Evolutionary conservation across 2,329 filamentous ascomycete species (phyloP), one percentile per base, ranked within the genome.

Genomic region (Fusarium devonianum): DNA sequence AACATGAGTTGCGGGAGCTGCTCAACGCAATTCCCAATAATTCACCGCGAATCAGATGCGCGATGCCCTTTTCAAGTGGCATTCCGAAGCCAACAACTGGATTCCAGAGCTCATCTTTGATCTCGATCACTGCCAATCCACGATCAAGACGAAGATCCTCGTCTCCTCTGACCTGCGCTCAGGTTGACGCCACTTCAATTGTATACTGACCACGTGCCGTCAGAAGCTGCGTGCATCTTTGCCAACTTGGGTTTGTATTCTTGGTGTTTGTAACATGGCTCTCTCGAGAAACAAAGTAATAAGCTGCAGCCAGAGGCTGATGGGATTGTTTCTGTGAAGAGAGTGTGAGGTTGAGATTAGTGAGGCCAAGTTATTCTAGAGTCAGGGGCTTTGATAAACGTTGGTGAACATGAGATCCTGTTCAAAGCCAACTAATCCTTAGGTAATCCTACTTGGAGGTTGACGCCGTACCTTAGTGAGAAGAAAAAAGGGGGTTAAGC

Each of bases 1-100:
- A 49, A 6, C 29, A 55, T 1, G 42, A 58, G 21, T 21, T 62
- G 4, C 32, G 47, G 3, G 43, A 44, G 29, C 46, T 55, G 9
- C 39, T 58, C 5, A 25, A 58, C 7, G 42, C 13, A 11, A 13
- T 53, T 26, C 21, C 58, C n/a, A 38, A 26, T 16, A 49, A 36
- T 55, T 56, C 17, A 43, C 42, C 4, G n/a, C 16, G 2, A 30
- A 42, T 13, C 40, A 51, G 29, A 46, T 48, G 4, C 47, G 29
- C 2, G 45, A 46, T 3, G 25, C 35, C 19, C 26, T 51, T 4
- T 32, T 9, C 14, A 56, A 44, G 11, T 56, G 54, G 48, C 13
- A 11, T 7, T 56, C 53, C 26, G 29, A 14, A 7, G 19, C 35
- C 13, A 40, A 50, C 5, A 25, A n/a, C 4, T 60, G 51, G 54